Evolutionary conservation across 2,329 filamentous ascomycete species (phyloP).

Genomic region (Calcarisporium arbuscula): DNA sequence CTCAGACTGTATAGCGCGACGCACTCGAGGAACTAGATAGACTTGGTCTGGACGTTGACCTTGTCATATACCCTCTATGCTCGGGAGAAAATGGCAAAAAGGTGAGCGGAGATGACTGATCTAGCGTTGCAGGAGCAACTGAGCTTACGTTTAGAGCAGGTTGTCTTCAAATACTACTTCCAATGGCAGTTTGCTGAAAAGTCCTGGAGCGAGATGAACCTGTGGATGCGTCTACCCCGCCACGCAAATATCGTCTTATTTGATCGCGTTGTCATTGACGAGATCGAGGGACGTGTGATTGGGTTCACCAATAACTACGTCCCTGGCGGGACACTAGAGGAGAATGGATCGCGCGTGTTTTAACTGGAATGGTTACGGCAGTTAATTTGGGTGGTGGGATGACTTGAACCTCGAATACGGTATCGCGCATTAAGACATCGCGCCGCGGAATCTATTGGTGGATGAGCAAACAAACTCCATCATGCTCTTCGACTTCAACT

Average conservation of each 20-base stretch:
- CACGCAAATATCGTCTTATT: conserved; percentile 31
- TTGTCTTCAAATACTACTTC: conserved; percentile 30
- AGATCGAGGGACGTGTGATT: conserved; percentile 22
- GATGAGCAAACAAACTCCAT: conserved; percentile 24
- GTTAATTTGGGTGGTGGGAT: conserved; percentile 27
- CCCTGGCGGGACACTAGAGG: conserved; percentile 25
- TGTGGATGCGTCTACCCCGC: conserved; percentile 25
- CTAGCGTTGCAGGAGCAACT: conserved; percentile 1
- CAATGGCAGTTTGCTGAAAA: conserved; percentile 11
- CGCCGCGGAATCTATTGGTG: conserved; percentile 29
- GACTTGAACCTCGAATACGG: conserved; percentile 30
- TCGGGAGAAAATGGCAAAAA: conserved; percentile 6
- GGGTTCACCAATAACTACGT: conserved; percentile 30
- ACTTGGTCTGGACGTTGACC: conserved; percentile 19
- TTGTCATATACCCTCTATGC: conserved; percentile 14
- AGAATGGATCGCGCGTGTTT: conserved; percentile 23
- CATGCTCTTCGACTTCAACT: conserved; percentile 31
- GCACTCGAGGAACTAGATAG: conserved; percentile 14
- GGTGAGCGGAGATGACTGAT: neutral
- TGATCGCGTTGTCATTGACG: conserved; percentile 27
- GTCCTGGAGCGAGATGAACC: conserved; percentile 29
- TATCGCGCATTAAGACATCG: conserved; percentile 32
- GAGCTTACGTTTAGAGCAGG: conserved; percentile 4
- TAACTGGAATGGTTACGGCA: conserved; percentile 29
- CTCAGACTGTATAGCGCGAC: conserved; percentile 3